A percentile compares a stretch with the other conserved stretches of the same genome.
Conservation (phyloP, 2,329 filamentous ascomycete genomes). For the Blastomyces parvus region DNA sequence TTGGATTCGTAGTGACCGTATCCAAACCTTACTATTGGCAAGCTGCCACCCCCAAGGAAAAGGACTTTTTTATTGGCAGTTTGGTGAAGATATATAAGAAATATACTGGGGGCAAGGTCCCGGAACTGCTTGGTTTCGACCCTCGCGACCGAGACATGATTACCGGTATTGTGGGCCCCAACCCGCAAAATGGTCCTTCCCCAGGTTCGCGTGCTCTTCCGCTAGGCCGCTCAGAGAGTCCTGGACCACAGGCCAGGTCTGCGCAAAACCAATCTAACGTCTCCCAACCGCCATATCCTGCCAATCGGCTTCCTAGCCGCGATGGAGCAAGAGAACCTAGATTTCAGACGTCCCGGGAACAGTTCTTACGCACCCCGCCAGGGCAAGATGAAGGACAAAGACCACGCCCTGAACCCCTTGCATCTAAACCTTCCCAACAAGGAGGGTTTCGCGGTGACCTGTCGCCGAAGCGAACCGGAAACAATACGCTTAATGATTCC, state of each 20-base stretch:
- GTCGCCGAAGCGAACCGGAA: conserved; percentile 13
- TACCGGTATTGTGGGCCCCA: conserved; percentile 41
- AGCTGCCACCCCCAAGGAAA: conserved; percentile 85
- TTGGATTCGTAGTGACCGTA: conserved; percentile 79
- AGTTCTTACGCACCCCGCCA: conserved; percentile 26
- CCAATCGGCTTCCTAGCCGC: conserved; percentile 29
- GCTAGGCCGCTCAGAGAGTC: conserved; percentile 19
- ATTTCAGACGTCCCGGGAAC: conserved; percentile 30
- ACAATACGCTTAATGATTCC: background rate
- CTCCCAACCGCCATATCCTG: conserved; percentile 18
- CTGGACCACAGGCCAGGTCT: conserved; percentile 22
- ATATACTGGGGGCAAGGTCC: conserved; percentile 79
- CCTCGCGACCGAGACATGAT: conserved; percentile 67
- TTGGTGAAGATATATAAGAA: conserved; percentile 94
- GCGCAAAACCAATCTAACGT: conserved; percentile 24
- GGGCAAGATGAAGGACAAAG: conserved; percentile 34
- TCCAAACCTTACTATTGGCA: conserved; percentile 97
- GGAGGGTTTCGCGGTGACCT: conserved; percentile 20
- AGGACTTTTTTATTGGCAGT: conserved; percentile 96
- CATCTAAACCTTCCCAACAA: conserved; percentile 22
- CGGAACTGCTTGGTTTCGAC: conserved; percentile 75
- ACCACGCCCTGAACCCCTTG: conserved; percentile 25
- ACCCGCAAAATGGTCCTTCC: conserved; percentile 17
- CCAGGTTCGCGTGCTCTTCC: conserved; percentile 21
- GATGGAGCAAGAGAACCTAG: conserved; percentile 27